Percentiles rank a stretch among this genome's conserved stretches.
Conservation (phyloP, 1,284 basidiomycete species). For the Tilletiopsis washingtonensis region DNA sequence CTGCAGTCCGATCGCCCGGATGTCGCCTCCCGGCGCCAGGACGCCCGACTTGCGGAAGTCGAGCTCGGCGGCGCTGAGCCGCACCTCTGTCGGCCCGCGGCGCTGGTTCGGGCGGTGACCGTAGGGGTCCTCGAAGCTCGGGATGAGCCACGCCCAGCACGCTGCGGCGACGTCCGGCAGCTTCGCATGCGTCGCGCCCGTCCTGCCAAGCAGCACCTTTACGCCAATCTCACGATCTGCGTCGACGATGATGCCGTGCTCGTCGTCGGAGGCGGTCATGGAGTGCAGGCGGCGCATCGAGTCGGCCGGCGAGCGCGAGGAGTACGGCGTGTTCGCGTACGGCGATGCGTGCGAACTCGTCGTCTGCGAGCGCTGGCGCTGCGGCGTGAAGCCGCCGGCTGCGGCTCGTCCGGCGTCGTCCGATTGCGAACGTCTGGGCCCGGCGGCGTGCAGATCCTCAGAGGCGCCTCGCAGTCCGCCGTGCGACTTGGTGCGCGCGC, state of each 20-base stretch:
- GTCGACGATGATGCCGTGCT: slow-evolving; percentile 31
- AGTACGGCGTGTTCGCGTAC: too few relatives aligned
- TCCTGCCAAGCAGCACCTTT: slow-evolving; percentile 41
- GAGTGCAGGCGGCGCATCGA: not conserved
- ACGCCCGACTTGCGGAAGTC: slow-evolving; percentile 41
- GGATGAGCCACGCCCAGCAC: slow-evolving; percentile 47
- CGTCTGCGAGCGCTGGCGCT: too few relatives aligned
- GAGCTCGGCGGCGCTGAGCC: slow-evolving; percentile 35
- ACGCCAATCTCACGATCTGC: slow-evolving; percentile 44
- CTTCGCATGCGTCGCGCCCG: slow-evolving; percentile 38
- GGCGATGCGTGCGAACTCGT: too few relatives aligned
- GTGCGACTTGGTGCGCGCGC: not conserved
- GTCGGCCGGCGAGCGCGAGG: not conserved
- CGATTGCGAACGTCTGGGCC: too few relatives aligned
- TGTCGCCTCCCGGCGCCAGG: slow-evolving; percentile 21
- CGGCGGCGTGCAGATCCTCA: too few relatives aligned
- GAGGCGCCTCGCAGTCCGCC: too few relatives aligned
- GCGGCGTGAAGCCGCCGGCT: not conserved
- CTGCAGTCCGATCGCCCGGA: slow-evolving; percentile 38
- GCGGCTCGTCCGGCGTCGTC: not conserved
- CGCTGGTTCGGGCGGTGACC: not conserved
- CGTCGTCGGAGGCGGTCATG: not conserved
- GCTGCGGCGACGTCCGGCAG: slow-evolving; percentile 41
- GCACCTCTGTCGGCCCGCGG: slow-evolving; percentile 8
- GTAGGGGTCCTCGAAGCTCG: slow-evolving; percentile 36